Conservation (phyloP, 352 stramenopile genomes). For the Pythium periplocum region DNA sequence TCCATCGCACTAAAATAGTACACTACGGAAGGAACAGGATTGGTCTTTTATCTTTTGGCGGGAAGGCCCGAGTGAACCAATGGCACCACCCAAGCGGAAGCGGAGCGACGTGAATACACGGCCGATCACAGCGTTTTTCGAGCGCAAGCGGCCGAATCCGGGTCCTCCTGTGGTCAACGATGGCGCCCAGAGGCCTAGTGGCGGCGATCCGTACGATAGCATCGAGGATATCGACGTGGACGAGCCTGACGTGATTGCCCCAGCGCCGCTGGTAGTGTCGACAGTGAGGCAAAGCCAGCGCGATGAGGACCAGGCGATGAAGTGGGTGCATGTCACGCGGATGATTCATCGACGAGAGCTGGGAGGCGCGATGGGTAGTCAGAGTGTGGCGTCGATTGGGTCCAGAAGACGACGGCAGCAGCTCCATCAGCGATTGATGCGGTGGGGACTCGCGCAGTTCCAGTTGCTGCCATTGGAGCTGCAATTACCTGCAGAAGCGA, state of each 20-base stretch:
- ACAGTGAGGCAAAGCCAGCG: no score
- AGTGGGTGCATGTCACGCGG: slow-evolving; percentile 23
- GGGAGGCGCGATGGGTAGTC: slow-evolving; percentile 5
- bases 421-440: slow-evolving; percentile 41
- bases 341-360: slow-evolving; percentile 43
- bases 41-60: slow-evolving; percentile 10
- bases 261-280: no score
- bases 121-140: slow-evolving; percentile 68
- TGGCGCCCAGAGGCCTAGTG: not conserved
- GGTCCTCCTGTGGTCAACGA: slow-evolving; percentile 8
- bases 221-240: slow-evolving; percentile 17
- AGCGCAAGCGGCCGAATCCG: slow-evolving; percentile 33
- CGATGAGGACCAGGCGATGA: not conserved
- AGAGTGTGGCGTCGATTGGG: slow-evolving; percentile 14
- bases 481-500: slow-evolving; percentile 20
- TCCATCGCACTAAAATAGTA: no score
- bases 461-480: slow-evolving; percentile 36
- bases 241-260: slow-evolving; percentile 5
- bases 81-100: slow-evolving; percentile 18
- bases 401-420: slow-evolving; percentile 22
- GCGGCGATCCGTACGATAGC: slow-evolving; percentile 3
- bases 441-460: slow-evolving; percentile 51
- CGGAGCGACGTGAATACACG: slow-evolving; percentile 9
- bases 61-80: not conserved
- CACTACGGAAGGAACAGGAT: no score